Conservation (phyloP, 805 yeast species). For the Lipomyces japonicus region DNA sequence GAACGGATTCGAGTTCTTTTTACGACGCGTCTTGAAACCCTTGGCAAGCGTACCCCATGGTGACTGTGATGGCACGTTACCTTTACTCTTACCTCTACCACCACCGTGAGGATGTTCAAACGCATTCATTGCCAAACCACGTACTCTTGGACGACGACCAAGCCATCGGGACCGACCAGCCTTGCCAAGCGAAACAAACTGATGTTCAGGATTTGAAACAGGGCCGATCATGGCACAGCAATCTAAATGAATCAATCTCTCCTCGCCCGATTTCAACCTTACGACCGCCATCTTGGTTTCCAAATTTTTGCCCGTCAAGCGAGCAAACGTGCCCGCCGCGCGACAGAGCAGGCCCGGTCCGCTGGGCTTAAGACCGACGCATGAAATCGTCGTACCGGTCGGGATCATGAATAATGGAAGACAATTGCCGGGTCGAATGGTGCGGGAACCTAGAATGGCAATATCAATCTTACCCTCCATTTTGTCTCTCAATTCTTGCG, state of each 20-base stretch:
- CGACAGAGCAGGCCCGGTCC: constrained; percentile 88
- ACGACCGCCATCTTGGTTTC: constrained; percentile 70
- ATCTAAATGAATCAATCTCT: constrained; percentile 77
- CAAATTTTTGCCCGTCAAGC: constrained; percentile 74
- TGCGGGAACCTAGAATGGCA: constrained; percentile 79
- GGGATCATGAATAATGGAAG: constrained; percentile 90
- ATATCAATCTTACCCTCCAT: constrained; percentile 87
- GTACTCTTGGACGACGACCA: constrained; percentile 90
- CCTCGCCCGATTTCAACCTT: constrained; percentile 86
- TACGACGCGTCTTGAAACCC: constrained; percentile 88
- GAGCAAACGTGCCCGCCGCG: constrained; percentile 92
- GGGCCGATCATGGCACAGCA: constrained; percentile 93
- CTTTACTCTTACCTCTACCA: constrained; percentile 99
- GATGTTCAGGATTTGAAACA: constrained; percentile 90
- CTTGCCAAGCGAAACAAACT: constrained; percentile 84
- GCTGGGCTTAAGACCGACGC: constrained; percentile 68
- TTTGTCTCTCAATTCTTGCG: constrained; percentile 63
- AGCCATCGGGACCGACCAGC: constrained; percentile 92
- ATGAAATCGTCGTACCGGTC: constrained; percentile 86
- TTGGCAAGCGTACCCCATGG: constrained; percentile 94
- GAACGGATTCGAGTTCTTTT: constrained; percentile 61
- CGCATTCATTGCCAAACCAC: constrained; percentile 98
- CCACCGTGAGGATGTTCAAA: constrained; percentile 99
- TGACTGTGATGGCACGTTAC: constrained; percentile 87
- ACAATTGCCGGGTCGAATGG: constrained; percentile 91